Evolutionary conservation across 768 basidiomycete genomes (phyloP).

Genomic region (Leccinum arenicola): DNA sequence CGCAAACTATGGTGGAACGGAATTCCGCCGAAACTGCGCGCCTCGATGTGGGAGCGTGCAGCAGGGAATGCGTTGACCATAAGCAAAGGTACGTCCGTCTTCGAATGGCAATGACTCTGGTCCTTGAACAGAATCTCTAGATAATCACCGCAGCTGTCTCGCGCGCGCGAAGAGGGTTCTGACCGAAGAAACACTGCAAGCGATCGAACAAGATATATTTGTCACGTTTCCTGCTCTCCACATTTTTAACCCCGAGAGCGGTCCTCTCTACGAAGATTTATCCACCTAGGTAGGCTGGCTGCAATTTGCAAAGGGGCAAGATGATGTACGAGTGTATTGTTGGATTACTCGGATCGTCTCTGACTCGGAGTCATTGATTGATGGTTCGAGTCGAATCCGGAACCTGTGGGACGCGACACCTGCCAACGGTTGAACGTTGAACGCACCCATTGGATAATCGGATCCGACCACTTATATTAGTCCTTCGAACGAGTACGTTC

Average conservation of each 20-base stretch:
- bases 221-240: conserved; percentile 74
- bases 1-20: conserved; percentile 84
- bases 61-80: conserved; percentile 81
- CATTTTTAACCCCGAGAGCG: conserved; percentile 72
- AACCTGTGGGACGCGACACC: too few species aligned
- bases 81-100: conserved; percentile 59
- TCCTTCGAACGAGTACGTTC: too few species aligned
- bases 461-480: too few species aligned
- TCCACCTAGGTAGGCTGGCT: too few species aligned
- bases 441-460: too few species aligned
- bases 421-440: too few species aligned
- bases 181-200: conserved; percentile 48
- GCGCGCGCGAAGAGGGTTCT: conserved; percentile 73
- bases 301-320: too few species aligned
- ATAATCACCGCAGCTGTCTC: conserved; percentile 68
- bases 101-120: not conserved
- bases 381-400: too few species aligned
- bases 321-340: too few species aligned
- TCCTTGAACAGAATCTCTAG: conserved; percentile 25
- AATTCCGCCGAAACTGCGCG: conserved; percentile 78
- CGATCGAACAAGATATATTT: conserved; percentile 73
- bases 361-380: too few species aligned
- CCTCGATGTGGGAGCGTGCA: conserved; percentile 80
- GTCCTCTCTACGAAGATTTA: conserved; percentile 73
- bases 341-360: too few species aligned